Base-by-base conservation (phyloP, 768 basidiomycete species). In the Termitomyces sp. region DNA sequence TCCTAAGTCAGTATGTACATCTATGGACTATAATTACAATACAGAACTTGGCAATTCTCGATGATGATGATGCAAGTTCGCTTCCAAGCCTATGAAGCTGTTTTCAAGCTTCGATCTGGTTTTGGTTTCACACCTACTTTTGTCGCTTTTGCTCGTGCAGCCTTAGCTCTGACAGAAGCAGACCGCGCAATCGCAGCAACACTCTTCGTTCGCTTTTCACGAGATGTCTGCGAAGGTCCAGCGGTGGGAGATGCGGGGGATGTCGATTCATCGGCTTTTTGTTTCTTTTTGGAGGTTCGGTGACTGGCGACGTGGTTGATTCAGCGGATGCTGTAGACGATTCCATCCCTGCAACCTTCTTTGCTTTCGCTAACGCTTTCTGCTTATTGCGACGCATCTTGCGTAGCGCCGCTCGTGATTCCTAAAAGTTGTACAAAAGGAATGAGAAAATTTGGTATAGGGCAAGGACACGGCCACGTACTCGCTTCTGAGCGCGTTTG, bases 401-500 rank as follows among this genome's bases (percentile, higher is more conserved):
- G 55, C 83, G 67, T 34, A 72, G 68, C 6, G 68, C 77, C 47
- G 78, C 73, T 60, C 81, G 82, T 9, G 75, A 80, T 76, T 79
- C 79, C 84, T 87, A 65, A 46, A 60, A 14, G 54, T 51, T 14
- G 20, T 38, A 46, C 5, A 36, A 31, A 11, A 1, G 11, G 31
- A 17, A 36, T 42, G 57, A 63, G 47, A 55, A 42, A 32, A 17
- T 34, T 48, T 1, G 31, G 34, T 5, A 42, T 6, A 14, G 31
- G 37, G 1, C 42, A 50, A 31, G 40, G 17, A 32, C 11, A 29
- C 36, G 42, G 32, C 49, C 43, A 60, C 79, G 29, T 66, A 87
- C 90, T 73, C 85, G 81, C 71, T 88, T 90, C 63, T 82, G 73
- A 4, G 82, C 82, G 53, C 88, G 81, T 66, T 84, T 89, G 2